Evolutionary conservation across 441 rosid genomes (phyloP).

Genomic region (Erodium trifolium): DNA sequence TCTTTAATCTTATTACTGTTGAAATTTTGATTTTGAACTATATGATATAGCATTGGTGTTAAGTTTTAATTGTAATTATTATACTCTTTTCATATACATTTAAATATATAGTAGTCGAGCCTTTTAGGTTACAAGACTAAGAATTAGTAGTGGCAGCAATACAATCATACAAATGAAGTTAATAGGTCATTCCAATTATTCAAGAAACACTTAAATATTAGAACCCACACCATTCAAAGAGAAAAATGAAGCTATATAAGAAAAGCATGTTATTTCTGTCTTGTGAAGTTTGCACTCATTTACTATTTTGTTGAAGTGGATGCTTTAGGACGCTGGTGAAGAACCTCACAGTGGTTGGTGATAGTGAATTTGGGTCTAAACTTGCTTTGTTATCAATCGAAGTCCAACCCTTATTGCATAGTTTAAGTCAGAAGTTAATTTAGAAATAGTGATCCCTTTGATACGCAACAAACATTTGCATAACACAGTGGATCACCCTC

Average conservation of each 20-base stretch:
- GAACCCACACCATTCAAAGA: neutral
- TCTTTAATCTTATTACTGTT: neutral
- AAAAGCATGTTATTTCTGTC: no score
- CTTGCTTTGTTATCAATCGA: neutral
- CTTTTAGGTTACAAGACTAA: neutral
- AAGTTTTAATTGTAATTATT: no score
- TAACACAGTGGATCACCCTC: no score
- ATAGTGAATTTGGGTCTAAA: neutral
- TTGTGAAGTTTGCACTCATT: neutral
- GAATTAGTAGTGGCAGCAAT: neutral
- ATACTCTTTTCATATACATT: no score
- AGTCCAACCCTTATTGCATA: neutral
- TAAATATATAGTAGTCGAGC: no score
- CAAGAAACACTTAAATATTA: neutral
- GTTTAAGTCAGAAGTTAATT: neutral
- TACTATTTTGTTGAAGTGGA: neutral
- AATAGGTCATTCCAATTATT: neutral
- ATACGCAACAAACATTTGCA: no score
- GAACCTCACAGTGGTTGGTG: neutral
- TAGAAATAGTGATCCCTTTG: neutral
- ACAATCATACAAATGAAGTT: neutral
- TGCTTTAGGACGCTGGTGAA: neutral
- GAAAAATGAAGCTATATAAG: neutral
- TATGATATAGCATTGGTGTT: no score
- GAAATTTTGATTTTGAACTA: neutral